phyloP scores from a whole-genome alignment of 2,329 filamentous ascomycete genomes.

The Amesomyces nigricolor region DNA sequence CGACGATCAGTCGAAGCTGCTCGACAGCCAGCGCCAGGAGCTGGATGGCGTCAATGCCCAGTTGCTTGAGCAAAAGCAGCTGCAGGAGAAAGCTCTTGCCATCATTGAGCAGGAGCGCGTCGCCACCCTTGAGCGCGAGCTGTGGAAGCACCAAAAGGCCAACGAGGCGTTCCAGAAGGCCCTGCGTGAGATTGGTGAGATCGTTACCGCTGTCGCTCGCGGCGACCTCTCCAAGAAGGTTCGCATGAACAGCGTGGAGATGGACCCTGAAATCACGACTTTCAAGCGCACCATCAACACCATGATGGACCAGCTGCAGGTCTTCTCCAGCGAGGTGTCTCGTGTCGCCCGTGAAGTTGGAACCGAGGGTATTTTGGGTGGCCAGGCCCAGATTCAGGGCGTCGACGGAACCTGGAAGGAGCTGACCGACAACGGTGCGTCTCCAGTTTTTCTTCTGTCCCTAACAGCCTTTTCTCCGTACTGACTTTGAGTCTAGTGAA shows the following conservation, averaged over 20 bases:
- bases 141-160: slow-evolving; percentile 95
- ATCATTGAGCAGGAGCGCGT: slow-evolving; percentile 84
- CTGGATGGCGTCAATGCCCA: slow-evolving; percentile 81
- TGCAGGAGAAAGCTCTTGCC: slow-evolving; percentile 76
- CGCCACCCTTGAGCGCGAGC: slow-evolving; percentile 80
- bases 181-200: slow-evolving; percentile 90
- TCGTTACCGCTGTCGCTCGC: slow-evolving; percentile 91
- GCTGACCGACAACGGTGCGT: slow-evolving; percentile 73
- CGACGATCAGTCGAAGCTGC: slow-evolving; percentile 87
- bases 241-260: slow-evolving; percentile 88
- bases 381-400: slow-evolving; percentile 87
- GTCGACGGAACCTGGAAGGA: slow-evolving; percentile 98
- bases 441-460: not conserved
- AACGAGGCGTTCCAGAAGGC: slow-evolving; percentile 99
- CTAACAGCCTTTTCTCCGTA: not conserved
- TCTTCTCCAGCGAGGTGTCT: slow-evolving; percentile 94
- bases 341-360: slow-evolving; percentile 92
- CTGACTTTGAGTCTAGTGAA: slow-evolving; percentile 51
- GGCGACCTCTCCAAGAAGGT: slow-evolving; percentile 97
- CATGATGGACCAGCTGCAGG: slow-evolving; percentile 97
- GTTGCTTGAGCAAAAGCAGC: slow-evolving; percentile 76
- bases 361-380: slow-evolving; percentile 88
- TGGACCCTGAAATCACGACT: slow-evolving; percentile 95
- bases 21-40: slow-evolving; percentile 80
- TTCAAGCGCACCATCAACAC: slow-evolving; percentile 98